Evolutionary conservation across 345 rosid species (phyloP).

Genomic region (Citrus australasica): DNA sequence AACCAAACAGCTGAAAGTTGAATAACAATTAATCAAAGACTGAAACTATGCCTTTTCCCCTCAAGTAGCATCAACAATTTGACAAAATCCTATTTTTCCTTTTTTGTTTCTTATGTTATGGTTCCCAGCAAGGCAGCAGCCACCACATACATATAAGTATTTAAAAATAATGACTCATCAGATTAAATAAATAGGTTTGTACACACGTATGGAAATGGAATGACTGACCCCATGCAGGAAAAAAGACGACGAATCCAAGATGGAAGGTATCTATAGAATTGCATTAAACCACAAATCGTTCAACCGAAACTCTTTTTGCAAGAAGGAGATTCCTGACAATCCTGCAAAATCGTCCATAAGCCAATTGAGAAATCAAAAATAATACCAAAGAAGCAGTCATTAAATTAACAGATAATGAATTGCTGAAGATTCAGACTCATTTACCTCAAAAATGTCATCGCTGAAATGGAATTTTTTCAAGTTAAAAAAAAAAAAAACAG

Average conservation of each 20-base stretch:
- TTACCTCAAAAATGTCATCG: slow-evolving; percentile 54
- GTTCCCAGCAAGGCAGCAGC: no score
- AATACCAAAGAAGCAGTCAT: neutral
- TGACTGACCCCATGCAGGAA: slow-evolving; percentile 66
- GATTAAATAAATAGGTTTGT: neutral
- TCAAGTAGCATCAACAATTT: neutral
- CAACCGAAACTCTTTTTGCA: slow-evolving; percentile 34
- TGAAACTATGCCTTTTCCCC: neutral
- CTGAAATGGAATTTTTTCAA: slow-evolving; percentile 7
- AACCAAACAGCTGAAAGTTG: slow-evolving; percentile 4
- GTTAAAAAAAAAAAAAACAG: neutral
- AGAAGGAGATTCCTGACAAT: slow-evolving; percentile 33
- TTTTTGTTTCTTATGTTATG: neutral
- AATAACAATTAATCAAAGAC: neutral
- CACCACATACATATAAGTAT: neutral
- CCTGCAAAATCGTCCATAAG: slow-evolving; percentile 18
- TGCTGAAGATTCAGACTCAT: neutral
- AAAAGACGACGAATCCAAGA: slow-evolving; percentile 51
- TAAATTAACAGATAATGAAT: neutral
- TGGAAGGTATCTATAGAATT: slow-evolving; percentile 37
- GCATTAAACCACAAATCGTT: slow-evolving; percentile 39
- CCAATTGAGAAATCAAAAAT: neutral
- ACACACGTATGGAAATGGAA: slow-evolving; percentile 11
- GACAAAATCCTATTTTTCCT: neutral
- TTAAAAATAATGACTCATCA: no score